Base-by-base conservation (phyloP, 345 rosid genomes). In the Hirschfeldia incana region DNA sequence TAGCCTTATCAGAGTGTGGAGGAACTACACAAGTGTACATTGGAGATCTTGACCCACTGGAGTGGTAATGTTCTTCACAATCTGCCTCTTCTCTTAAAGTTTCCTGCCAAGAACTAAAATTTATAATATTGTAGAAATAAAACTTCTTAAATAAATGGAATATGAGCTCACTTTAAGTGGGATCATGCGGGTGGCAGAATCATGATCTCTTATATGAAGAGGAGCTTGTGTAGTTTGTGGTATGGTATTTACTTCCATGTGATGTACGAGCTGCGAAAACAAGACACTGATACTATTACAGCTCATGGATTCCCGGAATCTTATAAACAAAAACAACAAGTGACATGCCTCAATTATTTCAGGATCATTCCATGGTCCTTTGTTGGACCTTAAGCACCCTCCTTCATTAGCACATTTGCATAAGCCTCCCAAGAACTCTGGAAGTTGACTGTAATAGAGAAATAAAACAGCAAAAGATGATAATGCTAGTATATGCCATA, bases 361-460 rank as follows among this genome's bases (percentile, higher is more conserved):
- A 58, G 94, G 92, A 77, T 94, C 95, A 72, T 90, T 89, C 98
- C 98, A 94, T 10, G 97, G 98, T 75, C 98, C 98, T 86, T 90
- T 91, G 68, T 89, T 85, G 74, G 98, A 94, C 80, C 91, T 84
- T 65, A 92, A 91, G 79, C 98, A 94, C 65, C 95, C 98, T 88
- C 98, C 97, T 63, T 87, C 91, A 2, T 64, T 66, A 12, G 89
- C 68, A 80, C 98, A 94, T 69, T 84, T 83, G 85, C 98, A 94
- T 39, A 89, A 87, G 55, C 98, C 98, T 55, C 98, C 97, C 81
- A 94, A 86, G 83, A 94, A 94, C 73, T 91, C 91, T 36, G 98
- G 97, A 89, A 94, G 86, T 84, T 94, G 95, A 83, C 98, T 94
- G 90, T 30, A 55, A 70, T 21, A 21, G 21, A n/a, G 17, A 44